Percentiles rank a stretch among this genome's conserved stretches.
These are phyloP conservation scores for Kodamaea neixiangensis DNA, from an alignment of 805 yeast genomes.

Conservation along the genomic window DNA sequence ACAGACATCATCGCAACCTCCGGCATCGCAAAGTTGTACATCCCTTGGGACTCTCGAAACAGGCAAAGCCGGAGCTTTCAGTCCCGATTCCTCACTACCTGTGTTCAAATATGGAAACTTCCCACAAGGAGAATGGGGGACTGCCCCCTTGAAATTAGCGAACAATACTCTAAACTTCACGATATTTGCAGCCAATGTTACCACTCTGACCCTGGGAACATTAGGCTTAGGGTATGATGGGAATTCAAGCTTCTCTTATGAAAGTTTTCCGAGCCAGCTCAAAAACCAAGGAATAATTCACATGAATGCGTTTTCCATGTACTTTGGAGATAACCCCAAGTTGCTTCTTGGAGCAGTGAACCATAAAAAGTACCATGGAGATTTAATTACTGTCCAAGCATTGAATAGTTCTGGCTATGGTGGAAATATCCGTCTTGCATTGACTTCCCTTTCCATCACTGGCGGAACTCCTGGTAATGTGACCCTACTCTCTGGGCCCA, in stretches of 20 bases:
- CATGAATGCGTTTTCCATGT: constrained; percentile 14
- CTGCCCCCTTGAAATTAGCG: background rate
- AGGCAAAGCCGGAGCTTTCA: background rate
- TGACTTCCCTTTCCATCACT: background rate
- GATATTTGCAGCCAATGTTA: background rate
- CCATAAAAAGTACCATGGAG: constrained; percentile 58
- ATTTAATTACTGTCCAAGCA: constrained; percentile 22
- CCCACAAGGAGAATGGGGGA: background rate
- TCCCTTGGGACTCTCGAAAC: background rate
- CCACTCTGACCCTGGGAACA: background rate
- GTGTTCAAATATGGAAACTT: background rate
- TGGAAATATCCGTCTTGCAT: background rate
- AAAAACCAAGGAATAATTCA: constrained; percentile 14
- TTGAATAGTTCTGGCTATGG: constrained; percentile 33
- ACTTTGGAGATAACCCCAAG: constrained; percentile 35
- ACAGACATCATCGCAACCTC: background rate
- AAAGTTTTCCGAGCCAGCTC: constrained; percentile 39
- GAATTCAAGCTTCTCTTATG: constrained; percentile 25
- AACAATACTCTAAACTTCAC: background rate
- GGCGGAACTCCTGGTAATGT: background rate
- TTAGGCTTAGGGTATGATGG: background rate
- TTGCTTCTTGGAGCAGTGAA: constrained; percentile 71
- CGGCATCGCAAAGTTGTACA: background rate
- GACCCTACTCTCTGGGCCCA: too few relatives aligned
- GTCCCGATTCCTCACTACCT: background rate